These are phyloP conservation scores for Cercospora beticola DNA, from an alignment of 2,329 filamentous ascomycete genomes.

Conservation along the genomic window DNA sequence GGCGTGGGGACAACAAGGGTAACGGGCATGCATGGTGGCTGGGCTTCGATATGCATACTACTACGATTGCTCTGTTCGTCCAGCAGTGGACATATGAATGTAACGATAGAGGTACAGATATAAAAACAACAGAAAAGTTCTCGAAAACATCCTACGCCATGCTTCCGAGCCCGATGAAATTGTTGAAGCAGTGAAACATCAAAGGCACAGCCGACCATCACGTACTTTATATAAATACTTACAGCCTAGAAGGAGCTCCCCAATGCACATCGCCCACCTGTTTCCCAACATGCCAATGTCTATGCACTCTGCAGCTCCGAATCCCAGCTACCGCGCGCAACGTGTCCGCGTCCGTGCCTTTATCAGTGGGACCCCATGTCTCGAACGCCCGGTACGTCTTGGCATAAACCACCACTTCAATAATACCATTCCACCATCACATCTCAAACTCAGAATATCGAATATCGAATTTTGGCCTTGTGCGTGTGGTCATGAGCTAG, in stretches of 20 bases:
- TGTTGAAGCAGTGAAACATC: not conserved
- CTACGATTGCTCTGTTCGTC: not conserved
- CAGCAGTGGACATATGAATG: not conserved
- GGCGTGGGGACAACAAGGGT: not conserved
- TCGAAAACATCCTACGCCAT: not conserved
- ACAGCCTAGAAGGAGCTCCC: too few relatives aligned
- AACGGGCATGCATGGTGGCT: not conserved
- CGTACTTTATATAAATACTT: too few relatives aligned
- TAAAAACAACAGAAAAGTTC: not conserved
- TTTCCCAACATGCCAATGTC: not conserved
- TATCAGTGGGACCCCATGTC: not conserved
- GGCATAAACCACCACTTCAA: slow-evolving; percentile 2
- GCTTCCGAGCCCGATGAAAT: not conserved
- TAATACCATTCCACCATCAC: not conserved
- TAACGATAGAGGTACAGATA: not conserved
- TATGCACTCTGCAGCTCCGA: not conserved
- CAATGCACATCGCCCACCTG: not conserved
- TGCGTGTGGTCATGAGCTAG: slow-evolving; percentile 7
- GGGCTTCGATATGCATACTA: not conserved
- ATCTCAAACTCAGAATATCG: not conserved
- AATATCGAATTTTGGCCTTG: slow-evolving; percentile 7
- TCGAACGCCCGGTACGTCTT: not conserved
- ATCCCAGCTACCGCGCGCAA: not conserved
- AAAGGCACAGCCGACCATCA: not conserved
- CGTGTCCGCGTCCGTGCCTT: not conserved